These are phyloP conservation scores for Amphirosellinia nigrospora DNA, from an alignment of 495 filamentous ascomycete genomes.

Conservation along the genomic window DNA sequence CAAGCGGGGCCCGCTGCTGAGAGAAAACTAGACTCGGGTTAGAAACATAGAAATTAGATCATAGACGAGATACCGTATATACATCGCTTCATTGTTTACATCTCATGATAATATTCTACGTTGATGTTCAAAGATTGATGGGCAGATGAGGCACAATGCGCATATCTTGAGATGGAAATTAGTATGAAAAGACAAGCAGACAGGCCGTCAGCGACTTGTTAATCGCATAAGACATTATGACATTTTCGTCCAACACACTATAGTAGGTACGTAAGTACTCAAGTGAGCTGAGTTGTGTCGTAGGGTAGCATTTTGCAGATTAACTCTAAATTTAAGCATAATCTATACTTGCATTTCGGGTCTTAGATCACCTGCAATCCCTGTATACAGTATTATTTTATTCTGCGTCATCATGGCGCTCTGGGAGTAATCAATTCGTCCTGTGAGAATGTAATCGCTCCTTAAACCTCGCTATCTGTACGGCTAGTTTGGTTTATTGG, in stretches of 20 bases:
- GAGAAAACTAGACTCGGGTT: conserved; percentile 32
- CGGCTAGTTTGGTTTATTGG: neutral
- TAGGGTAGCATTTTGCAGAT: neutral
- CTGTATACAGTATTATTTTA: too few relatives aligned
- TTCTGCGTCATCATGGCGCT: neutral
- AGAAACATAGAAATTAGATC: conserved; percentile 14
- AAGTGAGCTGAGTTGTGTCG: neutral
- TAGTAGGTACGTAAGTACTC: too few relatives aligned
- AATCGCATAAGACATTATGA: neutral
- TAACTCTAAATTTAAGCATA: neutral
- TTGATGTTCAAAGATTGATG: neutral
- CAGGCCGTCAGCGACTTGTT: neutral
- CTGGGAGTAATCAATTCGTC: too few relatives aligned
- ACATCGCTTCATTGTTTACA: neutral
- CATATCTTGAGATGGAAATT: neutral
- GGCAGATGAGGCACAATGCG: neutral
- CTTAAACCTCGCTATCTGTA: neutral
- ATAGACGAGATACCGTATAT: conserved; percentile 9
- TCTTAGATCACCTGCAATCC: too few relatives aligned
- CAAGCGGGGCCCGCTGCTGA: conserved; percentile 47
- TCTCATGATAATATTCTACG: neutral
- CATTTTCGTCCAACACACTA: neutral
- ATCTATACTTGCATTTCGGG: too few relatives aligned
- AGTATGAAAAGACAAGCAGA: neutral
- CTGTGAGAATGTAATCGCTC: neutral